Conservation (phyloP, 306 rosid species). For the Canavalia gladiata region DNA sequence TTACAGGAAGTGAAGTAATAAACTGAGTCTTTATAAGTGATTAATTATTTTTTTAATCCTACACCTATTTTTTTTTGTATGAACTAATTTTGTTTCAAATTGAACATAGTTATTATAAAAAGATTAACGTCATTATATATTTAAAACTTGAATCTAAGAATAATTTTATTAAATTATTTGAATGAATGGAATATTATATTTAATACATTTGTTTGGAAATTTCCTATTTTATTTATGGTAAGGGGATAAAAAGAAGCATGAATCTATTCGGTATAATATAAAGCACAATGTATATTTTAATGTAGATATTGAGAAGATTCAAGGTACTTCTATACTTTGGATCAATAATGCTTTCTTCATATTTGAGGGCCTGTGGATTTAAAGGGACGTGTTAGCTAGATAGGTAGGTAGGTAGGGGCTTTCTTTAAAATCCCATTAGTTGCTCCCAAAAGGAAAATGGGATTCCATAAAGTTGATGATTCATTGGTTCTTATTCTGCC, state of each 20-base stretch:
- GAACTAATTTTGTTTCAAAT: no score
- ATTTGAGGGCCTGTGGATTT: slow-evolving; percentile 24
- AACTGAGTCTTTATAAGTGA: no score
- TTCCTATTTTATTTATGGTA: not conserved
- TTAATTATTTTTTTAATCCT: no score
- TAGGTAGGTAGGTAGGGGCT: slow-evolving; percentile 40
- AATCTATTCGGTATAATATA: not conserved
- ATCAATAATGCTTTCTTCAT: slow-evolving; percentile 39
- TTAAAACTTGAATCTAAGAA: no score
- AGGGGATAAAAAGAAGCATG: not conserved
- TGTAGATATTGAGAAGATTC: slow-evolving; percentile 42
- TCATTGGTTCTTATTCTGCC: slow-evolving; percentile 48
- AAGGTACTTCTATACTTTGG: slow-evolving; percentile 29
- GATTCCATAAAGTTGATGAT: slow-evolving; percentile 46
- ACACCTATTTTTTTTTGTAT: no score
- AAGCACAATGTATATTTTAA: slow-evolving; percentile 8
- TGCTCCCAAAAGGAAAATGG: slow-evolving; percentile 36
- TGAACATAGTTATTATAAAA: no score
- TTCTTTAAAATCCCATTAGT: slow-evolving; percentile 43
- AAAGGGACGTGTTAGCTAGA: slow-evolving; percentile 32
- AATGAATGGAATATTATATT: no score
- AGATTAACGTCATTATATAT: no score
- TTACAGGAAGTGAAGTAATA: no score
- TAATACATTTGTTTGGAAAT: no score
- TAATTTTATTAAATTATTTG: no score